Evolutionary conservation across 345 rosid genomes (phyloP), one percentile per base, ranked within the genome.

Genomic region (Cardamine resedifolia): DNA sequence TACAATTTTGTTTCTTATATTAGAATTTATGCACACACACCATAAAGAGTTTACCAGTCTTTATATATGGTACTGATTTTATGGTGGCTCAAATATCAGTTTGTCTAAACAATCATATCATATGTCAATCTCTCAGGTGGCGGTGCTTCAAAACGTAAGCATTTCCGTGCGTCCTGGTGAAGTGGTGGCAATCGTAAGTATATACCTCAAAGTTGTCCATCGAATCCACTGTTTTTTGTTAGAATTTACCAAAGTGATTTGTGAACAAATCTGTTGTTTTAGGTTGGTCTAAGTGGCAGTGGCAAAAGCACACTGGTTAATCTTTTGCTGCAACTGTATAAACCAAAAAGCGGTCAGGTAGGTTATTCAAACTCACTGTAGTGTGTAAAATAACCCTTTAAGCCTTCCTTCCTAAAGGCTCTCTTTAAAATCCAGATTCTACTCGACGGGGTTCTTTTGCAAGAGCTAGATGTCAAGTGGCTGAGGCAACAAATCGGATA

Each of bases 241-340:
- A n/a, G n/a, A 49, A 66, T 68, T 21, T 28, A 39, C 52, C 8
- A 8, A 11, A 57, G 48, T 74, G 70, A 58, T 38, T 8, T 79
- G 30, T 15, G 53, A 33, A 51, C 24, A 11, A 31, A 56, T 23
- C 57, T 52, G 70, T 70, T 74, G 63, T 78, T 64, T 71, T 68
- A 94, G 99, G 99, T 85, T 78, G 97, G 99, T 73, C 95, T 94
- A 26, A 94, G 99, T 77, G 99, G 99, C 64, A 94, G 97, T 77
- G 99, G 99, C 76, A 94, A 91, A 74, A 94, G 99, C 86, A 88
- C 97, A 51, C 24, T 94, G 70, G 96, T 94, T 72, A 91, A 73
- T 85, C 92, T 94, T 34, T 78, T 91, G 85, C 90, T 91, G 39
- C 96, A 85, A 60, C 90, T 91, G 43, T 94, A 91, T 74, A 87